A percentile compares a stretch with the other conserved stretches of the same genome.
phyloP scores from a whole-genome alignment of 768 basidiomycete genomes.

The Ephemerocybe angulata region DNA sequence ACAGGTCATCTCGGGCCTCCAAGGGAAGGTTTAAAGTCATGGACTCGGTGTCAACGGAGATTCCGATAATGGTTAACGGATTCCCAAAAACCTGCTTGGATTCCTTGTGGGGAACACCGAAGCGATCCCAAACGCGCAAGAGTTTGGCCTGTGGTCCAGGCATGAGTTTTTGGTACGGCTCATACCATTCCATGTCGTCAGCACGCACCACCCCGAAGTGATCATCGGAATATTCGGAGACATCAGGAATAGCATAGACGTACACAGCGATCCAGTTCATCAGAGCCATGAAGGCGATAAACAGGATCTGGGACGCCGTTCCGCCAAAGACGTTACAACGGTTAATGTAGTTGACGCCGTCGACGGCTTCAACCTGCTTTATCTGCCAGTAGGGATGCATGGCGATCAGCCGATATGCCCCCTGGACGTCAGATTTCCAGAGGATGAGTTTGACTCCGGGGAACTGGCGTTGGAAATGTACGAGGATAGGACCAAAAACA shows the following conservation, averaged over 20 bases:
- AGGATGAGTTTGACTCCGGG: too few relatives aligned
- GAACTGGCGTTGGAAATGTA: too few relatives aligned
- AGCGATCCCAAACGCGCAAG: slow-evolving; percentile 35
- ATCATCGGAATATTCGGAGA: too few relatives aligned
- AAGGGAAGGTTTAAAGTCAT: slow-evolving; percentile 26
- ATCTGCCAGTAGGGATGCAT: too few relatives aligned
- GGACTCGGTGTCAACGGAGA: slow-evolving; percentile 29
- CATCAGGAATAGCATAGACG: too few relatives aligned
- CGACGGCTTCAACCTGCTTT: too few relatives aligned
- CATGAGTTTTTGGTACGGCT: slow-evolving; percentile 21
- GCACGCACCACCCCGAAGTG: too few relatives aligned
- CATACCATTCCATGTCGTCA: slow-evolving; percentile 21
- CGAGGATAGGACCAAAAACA: too few relatives aligned
- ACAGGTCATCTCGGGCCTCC: slow-evolving; percentile 1
- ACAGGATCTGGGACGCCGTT: neutral
- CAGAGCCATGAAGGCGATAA: slow-evolving; percentile 33
- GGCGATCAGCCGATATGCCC: neutral
- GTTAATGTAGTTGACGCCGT: too few relatives aligned
- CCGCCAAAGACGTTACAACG: too few relatives aligned
- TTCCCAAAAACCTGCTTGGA: slow-evolving; percentile 36
- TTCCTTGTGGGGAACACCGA: slow-evolving; percentile 36
- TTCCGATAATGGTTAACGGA: slow-evolving; percentile 34
- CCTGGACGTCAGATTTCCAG: too few relatives aligned
- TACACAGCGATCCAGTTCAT: slow-evolving; percentile 17
- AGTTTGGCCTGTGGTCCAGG: slow-evolving; percentile 31